Conservation (phyloP, 2,329 filamentous ascomycete genomes). For the Epicoccum sorghinum region DNA sequence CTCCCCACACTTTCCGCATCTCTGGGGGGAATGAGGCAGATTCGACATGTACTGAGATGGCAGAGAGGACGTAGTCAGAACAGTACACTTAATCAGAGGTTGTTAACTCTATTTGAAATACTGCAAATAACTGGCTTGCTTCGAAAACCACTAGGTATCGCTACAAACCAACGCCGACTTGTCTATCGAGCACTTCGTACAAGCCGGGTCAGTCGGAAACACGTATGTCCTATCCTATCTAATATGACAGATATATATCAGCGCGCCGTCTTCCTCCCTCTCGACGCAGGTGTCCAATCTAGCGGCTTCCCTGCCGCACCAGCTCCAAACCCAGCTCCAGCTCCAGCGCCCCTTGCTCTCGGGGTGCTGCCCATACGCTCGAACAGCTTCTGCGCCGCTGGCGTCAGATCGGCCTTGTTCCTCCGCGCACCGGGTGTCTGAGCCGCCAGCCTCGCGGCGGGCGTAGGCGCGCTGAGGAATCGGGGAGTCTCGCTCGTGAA, state of each 20-base stretch:
- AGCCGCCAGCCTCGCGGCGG: conserved; percentile 68
- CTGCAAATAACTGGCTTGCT: too few species aligned
- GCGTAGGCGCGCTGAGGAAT: conserved; percentile 77
- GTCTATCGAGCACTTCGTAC: conserved; percentile 38
- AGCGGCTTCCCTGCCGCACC: conserved; percentile 13
- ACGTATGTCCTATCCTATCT: too few species aligned
- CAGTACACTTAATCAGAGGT: too few species aligned
- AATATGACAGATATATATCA: too few species aligned
- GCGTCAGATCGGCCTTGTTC: conserved; percentile 68
- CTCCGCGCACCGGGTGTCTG: conserved; percentile 42
- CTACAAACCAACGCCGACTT: background rate
- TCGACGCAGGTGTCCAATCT: conserved; percentile 40
- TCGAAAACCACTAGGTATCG: background rate
- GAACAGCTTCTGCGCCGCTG: conserved; percentile 67
- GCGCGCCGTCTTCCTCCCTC: background rate
- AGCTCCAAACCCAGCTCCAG: conserved; percentile 26
- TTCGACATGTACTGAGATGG: background rate
- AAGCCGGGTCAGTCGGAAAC: conserved; percentile 1
- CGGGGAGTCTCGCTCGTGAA: conserved; percentile 58
- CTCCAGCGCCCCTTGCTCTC: conserved; percentile 8
- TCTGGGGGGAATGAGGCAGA: background rate
- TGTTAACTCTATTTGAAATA: too few species aligned
- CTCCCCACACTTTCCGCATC: conserved; percentile 7
- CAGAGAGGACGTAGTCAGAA: background rate
- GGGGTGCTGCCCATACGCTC: conserved; percentile 44